phyloP scores from a whole-genome alignment of 2,329 filamentous ascomycete species.

The Exophiala mesophila region DNA sequence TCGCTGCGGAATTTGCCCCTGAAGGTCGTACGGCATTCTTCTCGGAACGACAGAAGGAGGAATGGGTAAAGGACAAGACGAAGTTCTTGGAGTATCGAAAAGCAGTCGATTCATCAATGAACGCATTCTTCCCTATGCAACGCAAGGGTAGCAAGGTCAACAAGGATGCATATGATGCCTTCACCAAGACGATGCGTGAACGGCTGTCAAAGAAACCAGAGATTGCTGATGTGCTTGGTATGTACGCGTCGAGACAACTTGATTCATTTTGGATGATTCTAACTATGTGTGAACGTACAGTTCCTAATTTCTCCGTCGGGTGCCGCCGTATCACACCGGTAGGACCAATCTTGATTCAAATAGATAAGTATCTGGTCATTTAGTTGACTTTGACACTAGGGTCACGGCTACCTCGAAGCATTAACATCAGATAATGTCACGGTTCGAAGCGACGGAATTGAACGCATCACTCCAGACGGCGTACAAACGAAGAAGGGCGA shows the following conservation, averaged over 20 bases:
- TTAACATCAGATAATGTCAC: conserved; percentile 21
- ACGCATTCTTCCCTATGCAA: conserved; percentile 29
- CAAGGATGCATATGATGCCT: conserved; percentile 47
- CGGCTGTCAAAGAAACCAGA: not conserved
- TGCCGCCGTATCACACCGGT: conserved; percentile 21
- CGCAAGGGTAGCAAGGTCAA: conserved; percentile 44
- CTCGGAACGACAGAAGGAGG: conserved; percentile 22
- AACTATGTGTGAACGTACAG: too few species aligned
- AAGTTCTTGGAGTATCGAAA: not conserved
- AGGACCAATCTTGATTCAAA: too few species aligned
- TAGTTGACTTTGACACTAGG: too few species aligned
- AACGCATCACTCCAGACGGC: not conserved
- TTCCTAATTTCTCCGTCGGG: conserved; percentile 28
- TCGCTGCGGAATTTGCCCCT: conserved; percentile 11
- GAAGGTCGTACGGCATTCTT: conserved; percentile 17
- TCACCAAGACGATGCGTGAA: conserved; percentile 45
- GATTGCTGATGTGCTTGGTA: not conserved
- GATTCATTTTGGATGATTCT: too few species aligned
- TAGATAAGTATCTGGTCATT: too few species aligned
- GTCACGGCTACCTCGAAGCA: conserved; percentile 36
- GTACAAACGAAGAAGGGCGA: conserved; percentile 26
- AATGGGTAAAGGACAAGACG: conserved; percentile 6
- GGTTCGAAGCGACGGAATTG: conserved; percentile 4
- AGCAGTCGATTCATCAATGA: conserved; percentile 1
- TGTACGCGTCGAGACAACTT: too few species aligned